Base-by-base conservation (phyloP, 306 rosid species). In the Potentilla sterilis region DNA sequence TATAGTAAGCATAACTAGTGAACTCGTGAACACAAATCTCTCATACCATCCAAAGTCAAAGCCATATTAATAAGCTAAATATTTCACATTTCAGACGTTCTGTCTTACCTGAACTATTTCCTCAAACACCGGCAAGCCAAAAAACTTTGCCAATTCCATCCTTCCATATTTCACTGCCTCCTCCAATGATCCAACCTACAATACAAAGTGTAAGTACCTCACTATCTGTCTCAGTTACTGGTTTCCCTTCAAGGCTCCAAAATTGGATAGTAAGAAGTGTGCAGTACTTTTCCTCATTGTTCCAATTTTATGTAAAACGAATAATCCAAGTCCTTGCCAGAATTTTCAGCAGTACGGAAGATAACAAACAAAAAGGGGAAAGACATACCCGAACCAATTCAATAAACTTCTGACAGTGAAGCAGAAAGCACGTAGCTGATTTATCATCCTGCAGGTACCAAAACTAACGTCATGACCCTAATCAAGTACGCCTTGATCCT, bases 81-180 rank as follows among this genome's bases (percentile, higher is more conserved):
- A 42, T 73, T 32, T 28, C 52, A 6, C 47, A 5, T 34, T 18
- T 24, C 1, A 0, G 9, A 13, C 2, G 21, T 21, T 61, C 46
- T 5, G 4, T 42, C 49, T 72, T 81, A 96, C 99, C 98, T 86
- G 93, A 76, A 92, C 96, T 75, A 96, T 75, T 44, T 89, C 97
- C 82, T 90, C 86, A 80, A 87, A 92, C 49, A 74, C 82, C 14
- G 96, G 87, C 80, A 85, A 64, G 82, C 78, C 87, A 78, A 84
- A 96, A 83, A 88, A 96, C 54, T 84, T 78, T 7, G 87, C 92
- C 87, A 96, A 76, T 75, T 96, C 88, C 44, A 78, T 80, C 79
- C 98, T 90, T 80, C 98, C 99, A 67, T 87, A 96, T 62, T 87
- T 88, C 61, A 92, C 92, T 59, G 98, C 99, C 80, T 89, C 97